Evolutionary conservation across 2,329 filamentous ascomycete genomes (phyloP).

Genomic region (Claviceps capensis): DNA sequence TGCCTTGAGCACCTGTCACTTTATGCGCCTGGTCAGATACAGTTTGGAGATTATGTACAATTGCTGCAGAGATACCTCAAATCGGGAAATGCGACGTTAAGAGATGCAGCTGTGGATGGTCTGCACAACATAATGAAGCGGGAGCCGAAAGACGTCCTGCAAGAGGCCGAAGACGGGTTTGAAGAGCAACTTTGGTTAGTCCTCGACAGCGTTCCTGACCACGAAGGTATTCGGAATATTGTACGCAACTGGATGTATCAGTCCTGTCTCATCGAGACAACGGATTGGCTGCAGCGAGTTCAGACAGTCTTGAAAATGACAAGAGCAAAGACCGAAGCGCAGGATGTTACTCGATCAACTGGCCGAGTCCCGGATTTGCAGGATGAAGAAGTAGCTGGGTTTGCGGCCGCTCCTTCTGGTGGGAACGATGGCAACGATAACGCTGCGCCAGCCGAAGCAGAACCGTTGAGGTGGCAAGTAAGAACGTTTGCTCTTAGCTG

Average conservation of each 20-base stretch:
- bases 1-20: slow-evolving; percentile 86
- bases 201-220: slow-evolving; percentile 62
- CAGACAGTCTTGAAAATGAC: slow-evolving; percentile 85
- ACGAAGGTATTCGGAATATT: slow-evolving; percentile 73
- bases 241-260: slow-evolving; percentile 89
- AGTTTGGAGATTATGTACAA: slow-evolving; percentile 72
- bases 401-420: slow-evolving; percentile 60
- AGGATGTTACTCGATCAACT: slow-evolving; percentile 28
- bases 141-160: slow-evolving; percentile 69
- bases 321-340: slow-evolving; percentile 48
- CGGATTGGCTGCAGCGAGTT: slow-evolving; percentile 76
- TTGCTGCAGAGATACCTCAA: slow-evolving; percentile 66
- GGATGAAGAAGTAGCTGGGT: slow-evolving; percentile 93
- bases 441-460: slow-evolving; percentile 49
- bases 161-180: slow-evolving; percentile 60
- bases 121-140: slow-evolving; percentile 92
- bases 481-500: slow-evolving; percentile 87
- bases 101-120: slow-evolving; percentile 72
- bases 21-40: slow-evolving; percentile 78
- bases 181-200: slow-evolving; percentile 89
- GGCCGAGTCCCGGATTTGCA: slow-evolving; percentile 60
- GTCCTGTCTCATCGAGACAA: slow-evolving; percentile 67
- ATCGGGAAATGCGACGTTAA: slow-evolving; percentile 53
- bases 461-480: slow-evolving; percentile 90
- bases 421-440: slow-evolving; percentile 38